Base-by-base conservation (phyloP, 2,329 filamentous ascomycete genomes). In the Chaetothyriales sp. region DNA sequence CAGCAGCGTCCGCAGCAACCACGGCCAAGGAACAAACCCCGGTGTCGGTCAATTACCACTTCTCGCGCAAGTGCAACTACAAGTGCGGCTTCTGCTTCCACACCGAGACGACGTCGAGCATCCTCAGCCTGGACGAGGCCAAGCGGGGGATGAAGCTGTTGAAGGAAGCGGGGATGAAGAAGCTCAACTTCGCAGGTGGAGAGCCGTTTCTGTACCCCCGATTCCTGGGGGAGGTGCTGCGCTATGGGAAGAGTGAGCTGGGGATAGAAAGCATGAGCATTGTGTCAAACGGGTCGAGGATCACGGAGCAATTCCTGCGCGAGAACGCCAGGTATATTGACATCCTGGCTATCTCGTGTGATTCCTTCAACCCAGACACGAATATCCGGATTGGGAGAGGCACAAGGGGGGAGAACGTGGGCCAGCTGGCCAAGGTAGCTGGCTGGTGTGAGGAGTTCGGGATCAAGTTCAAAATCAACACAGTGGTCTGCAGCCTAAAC, bases 401-500 rank as follows among this genome's bases (percentile, higher is more conserved):
- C 2, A 39, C 10, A 15, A 65, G 59, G n/a, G 71, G 72, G 2
- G 62, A 68, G n/a, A 70, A 77, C 49, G 65, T 77, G 12, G 48
- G 52, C 18, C 65, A 70, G 48, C 63, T 78, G 1, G 70, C 68
- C 48, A 57, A 62, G 10, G 68, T 78, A 53, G 60, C 63, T 3
- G 60, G 61, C 5, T 73, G 71, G 68, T 79, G 76, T 60, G 57
- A 59, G 2, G 51, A 70, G 51, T 68, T 68, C 20, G 67, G 67
- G 1, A 70, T 78, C 59, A 73, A 70, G 61, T 77, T 79, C 65
- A 78, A 79, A 64, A 59, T 78, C 48, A 79, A 79, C 62, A 78
- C 75, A 0, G 75, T 78, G 0, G 69, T 78, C 2, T 70, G 68
- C 57, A 62, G 56, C 1, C 61, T 70, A 47, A 78, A 78, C 55